Base-by-base conservation (phyloP, 129 eudicot species). In the Arctium lappa region DNA sequence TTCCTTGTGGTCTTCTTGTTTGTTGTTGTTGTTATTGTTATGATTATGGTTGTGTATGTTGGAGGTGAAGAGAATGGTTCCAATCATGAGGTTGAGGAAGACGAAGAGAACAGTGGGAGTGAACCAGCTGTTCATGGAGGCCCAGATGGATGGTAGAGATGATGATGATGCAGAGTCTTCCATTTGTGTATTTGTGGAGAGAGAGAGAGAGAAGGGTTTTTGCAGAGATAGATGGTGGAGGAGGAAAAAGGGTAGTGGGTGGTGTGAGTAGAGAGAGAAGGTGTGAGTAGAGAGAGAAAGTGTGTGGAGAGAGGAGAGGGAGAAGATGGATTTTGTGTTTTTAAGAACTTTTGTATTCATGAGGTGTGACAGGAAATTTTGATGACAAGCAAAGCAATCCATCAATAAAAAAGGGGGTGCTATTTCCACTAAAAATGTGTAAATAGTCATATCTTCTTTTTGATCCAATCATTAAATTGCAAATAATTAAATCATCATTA, bases 71-170 rank as follows among this genome's bases (percentile, higher is more conserved):
- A 91, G 83, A 79, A 95, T 91, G 87, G 97, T 93, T 32, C 91
- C 99, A 16, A 95, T 91, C 94, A 90, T 88, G 87, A 95, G 83
- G 37, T 95, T 93, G 83, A 95, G 95, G 72, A 95, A 88, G 73
- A 95, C 83, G 83, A 95, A 95, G 84, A 95, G 92, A 37, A 95
- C 88, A 40, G 99, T 81, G 77, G 99, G 99, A 27, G 98, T 91
- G 85, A 89, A 87, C 98, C 98, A 95, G 81, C 91, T 92, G 88
- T 86, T 89, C 88, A 95, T 88, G 75, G 90, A 86, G 13, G 96
- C 77, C 89, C 93, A 93, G 22, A 91, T 76, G 12, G 97, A 92
- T 16, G 90, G 79, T 2, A 81, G 36, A 3, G 75, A 10, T 18
- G 91, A 34, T 72, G 75, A 10, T 18, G 91, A 34, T 72, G 85